A percentile compares a stretch with the other conserved stretches of the same genome.
phyloP scores from a whole-genome alignment of 2,329 filamentous ascomycete genomes.

The Fusarium sp. region DNA sequence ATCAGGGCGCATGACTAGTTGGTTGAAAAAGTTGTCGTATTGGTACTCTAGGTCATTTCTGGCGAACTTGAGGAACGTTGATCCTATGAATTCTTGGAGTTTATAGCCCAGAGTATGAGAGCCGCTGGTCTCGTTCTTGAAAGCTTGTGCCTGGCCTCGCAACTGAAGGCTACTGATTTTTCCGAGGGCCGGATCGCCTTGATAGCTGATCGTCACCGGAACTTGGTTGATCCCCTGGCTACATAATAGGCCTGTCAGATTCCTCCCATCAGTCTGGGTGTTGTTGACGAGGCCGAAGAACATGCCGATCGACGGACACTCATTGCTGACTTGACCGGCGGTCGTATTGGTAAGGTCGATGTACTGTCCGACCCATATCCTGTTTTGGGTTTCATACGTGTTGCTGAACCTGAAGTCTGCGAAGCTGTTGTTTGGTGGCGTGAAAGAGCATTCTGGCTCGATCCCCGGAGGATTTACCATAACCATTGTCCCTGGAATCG shows the following conservation, averaged over 20 bases:
- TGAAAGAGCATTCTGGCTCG: neutral
- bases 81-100: neutral
- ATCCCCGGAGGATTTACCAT: neutral
- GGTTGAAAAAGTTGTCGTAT: neutral
- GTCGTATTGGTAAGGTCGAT: neutral
- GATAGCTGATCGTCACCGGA: neutral
- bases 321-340: neutral
- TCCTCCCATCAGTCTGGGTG: neutral
- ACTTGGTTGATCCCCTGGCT: neutral
- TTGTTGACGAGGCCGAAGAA: neutral
- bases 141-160: neutral
- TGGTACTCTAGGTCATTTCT: neutral
- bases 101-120: neutral
- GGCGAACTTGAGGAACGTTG: neutral
- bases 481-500: neutral
- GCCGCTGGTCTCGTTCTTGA: neutral
- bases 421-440: neutral
- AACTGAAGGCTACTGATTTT: neutral
- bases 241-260: constrained; percentile 3
- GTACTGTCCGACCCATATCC: neutral
- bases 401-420: neutral
- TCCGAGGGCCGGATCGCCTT: neutral
- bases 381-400: neutral
- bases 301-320: constrained; percentile 6
- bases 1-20: neutral